A percentile compares a stretch with the other conserved stretches of the same genome.
Conservation (phyloP, 2,329 filamentous ascomycete genomes). For the Microdochium bolleyi region DNA sequence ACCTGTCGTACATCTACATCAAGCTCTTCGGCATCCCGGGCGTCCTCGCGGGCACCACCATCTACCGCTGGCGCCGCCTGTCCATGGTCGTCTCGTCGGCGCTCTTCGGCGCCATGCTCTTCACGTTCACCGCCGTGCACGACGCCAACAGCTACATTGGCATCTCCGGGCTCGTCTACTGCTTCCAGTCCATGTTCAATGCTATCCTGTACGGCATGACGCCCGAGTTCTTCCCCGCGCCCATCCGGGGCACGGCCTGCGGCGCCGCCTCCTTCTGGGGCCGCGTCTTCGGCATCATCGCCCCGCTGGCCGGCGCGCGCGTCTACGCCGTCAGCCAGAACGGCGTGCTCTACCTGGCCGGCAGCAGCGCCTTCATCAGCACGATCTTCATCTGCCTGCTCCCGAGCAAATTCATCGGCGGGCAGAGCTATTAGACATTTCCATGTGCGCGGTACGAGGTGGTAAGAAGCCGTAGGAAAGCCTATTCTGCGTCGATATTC, state of each 20-base stretch:
- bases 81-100: slow-evolving; percentile 16
- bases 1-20: slow-evolving; percentile 24
- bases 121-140: slow-evolving; percentile 15
- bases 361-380: slow-evolving; percentile 11
- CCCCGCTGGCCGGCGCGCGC: slow-evolving; percentile 29
- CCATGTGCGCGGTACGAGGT: no score
- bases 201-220: slow-evolving; percentile 10
- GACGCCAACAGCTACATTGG: slow-evolving; percentile 15
- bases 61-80: slow-evolving; percentile 9
- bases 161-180: slow-evolving; percentile 19
- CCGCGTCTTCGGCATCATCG: slow-evolving; percentile 47
- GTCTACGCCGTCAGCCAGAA: slow-evolving; percentile 30
- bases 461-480: no score
- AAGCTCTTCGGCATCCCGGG: slow-evolving; percentile 23
- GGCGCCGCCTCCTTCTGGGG: slow-evolving; percentile 53
- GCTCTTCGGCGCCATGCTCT: slow-evolving; percentile 15
- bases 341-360: slow-evolving; percentile 46
- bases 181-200: slow-evolving; percentile 17
- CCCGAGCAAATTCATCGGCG: background rate
- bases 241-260: slow-evolving; percentile 28
- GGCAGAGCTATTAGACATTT: background rate
- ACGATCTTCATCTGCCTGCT: background rate
- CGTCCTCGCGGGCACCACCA: slow-evolving; percentile 7
- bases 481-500: no score
- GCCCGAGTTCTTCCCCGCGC: slow-evolving; percentile 6